Percentiles rank a stretch among this genome's conserved stretches.
Conservation (phyloP, 2,329 filamentous ascomycete genomes). For the Talaromyces rugulosus region DNA sequence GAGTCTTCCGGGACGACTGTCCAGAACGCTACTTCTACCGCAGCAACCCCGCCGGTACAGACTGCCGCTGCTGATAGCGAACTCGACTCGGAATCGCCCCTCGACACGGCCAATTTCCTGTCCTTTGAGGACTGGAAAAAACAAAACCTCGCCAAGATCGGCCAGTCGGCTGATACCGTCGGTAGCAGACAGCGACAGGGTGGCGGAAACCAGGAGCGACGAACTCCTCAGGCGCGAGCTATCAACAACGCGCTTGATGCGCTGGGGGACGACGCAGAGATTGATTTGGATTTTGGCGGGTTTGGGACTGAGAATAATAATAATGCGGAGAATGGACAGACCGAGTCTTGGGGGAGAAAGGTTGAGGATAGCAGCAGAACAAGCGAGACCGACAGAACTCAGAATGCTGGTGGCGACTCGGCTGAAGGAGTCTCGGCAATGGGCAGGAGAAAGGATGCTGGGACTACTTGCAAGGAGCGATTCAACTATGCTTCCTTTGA, state of each 20-base stretch:
- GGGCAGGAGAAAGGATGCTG: constrained; percentile 81
- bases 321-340: constrained; percentile 17
- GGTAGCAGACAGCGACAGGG: constrained; percentile 54
- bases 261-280: constrained; percentile 83
- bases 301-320: constrained; percentile 50
- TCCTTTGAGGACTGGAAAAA: constrained; percentile 99
- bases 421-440: constrained; percentile 39
- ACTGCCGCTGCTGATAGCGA: constrained; percentile 33
- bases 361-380: constrained; percentile 19
- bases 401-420: constrained; percentile 18
- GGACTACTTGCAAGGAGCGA: constrained; percentile 94
- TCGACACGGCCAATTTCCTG: constrained; percentile 78
- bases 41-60: background rate
- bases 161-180: constrained; percentile 68
- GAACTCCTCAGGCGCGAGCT: constrained; percentile 48
- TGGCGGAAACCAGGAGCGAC: constrained; percentile 47
- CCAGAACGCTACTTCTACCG: background rate
- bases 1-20: background rate
- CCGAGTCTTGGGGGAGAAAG: constrained; percentile 25
- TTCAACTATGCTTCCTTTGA: constrained; percentile 98
- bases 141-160: constrained; percentile 79
- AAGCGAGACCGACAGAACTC: constrained; percentile 17
- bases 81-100: constrained; percentile 59
- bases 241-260: constrained; percentile 69
- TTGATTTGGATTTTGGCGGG: constrained; percentile 66